Evolutionary conservation across 2,329 filamentous ascomycete species (phyloP), one percentile per base, ranked within the genome.

Genomic region (Botrytis fragariae): DNA sequence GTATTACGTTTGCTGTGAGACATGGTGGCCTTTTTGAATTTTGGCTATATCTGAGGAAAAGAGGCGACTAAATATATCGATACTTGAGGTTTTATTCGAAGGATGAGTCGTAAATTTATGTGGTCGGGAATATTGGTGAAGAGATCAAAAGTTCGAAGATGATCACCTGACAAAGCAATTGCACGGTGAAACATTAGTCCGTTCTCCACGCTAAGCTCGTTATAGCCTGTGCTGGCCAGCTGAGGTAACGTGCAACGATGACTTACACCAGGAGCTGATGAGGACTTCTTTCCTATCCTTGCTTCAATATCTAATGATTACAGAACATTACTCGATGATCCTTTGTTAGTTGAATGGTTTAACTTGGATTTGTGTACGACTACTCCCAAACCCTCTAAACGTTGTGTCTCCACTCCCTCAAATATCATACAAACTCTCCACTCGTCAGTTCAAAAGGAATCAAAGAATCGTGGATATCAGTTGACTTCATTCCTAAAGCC

Each of bases 1-100:
- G 94, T 97, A 84, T 98, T 97, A 79, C 94, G 90, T 85, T 97
- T 97, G 81, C 89, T 87, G 85, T 72, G 86, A 85, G 86, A 87
- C 86, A 63, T 67, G 79, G 35, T 63, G 57, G 39, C 14, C 8
- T 25, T 16, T 35, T 5, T 1, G 6, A 25, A 18, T 16, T 18
- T 29, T 3, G 22, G 4, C 3, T 18, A 29, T 18, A 0, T 87
- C 85, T 69, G 85, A 84, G 86, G 86, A 85, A 61, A 60, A 79
- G 51, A 45, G 63, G 29, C 14, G 5, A 16, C 5, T 14, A 18
- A 8, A n/a, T 12, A 1, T 42, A 42, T 39, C 3, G 42, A n/a
- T 29, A 9, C 12, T 39, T 6, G 1, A 3, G 32, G 2, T 2
- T 22, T 45, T 45, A 35, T 6, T 42, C 6, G 37, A 44, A 22